phyloP scores from a whole-genome alignment of 2,329 filamentous ascomycete genomes.

The Penicillium olsonii region DNA sequence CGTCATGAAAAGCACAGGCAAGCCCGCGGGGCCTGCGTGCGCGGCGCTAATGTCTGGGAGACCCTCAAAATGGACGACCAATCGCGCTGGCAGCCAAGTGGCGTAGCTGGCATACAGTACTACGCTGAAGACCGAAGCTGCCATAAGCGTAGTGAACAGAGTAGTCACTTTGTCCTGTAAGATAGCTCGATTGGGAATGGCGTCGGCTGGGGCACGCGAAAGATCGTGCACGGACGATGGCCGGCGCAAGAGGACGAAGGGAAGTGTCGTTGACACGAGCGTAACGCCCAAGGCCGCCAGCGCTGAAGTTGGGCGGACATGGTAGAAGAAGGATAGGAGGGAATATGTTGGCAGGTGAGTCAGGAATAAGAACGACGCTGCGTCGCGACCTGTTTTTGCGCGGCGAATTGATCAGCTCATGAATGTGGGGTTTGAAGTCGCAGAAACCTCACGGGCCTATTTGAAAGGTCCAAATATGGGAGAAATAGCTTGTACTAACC shows the following conservation, averaged over 20 bases:
- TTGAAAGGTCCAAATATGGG: not conserved
- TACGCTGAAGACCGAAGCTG: constrained; percentile 73
- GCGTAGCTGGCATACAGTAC: constrained; percentile 68
- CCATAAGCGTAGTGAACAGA: constrained; percentile 66
- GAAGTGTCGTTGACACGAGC: constrained; percentile 66
- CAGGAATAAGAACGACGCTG: constrained; percentile 66
- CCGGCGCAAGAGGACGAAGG: constrained; percentile 73
- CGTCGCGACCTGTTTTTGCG: constrained; percentile 59
- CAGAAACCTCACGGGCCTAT: not conserved
- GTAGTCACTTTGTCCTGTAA: constrained; percentile 64
- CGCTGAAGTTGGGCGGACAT: constrained; percentile 63
- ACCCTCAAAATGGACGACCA: constrained; percentile 75
- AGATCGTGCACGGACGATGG: constrained; percentile 65
- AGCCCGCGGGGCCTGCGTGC: constrained; percentile 61
- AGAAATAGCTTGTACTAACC: constrained; percentile 31
- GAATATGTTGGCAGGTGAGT: constrained; percentile 75
- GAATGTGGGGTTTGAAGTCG: not conserved
- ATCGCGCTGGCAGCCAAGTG: constrained; percentile 68
- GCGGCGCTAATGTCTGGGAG: constrained; percentile 69
- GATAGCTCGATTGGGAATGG: constrained; percentile 64
- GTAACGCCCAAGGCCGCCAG: constrained; percentile 67
- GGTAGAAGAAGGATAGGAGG: constrained; percentile 77
- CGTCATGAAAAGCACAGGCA: constrained; percentile 49
- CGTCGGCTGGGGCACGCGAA: constrained; percentile 43
- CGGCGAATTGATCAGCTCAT: constrained; percentile 4